Conservation (phyloP, 352 stramenopile genomes). For the Phytophthora cactorum region DNA sequence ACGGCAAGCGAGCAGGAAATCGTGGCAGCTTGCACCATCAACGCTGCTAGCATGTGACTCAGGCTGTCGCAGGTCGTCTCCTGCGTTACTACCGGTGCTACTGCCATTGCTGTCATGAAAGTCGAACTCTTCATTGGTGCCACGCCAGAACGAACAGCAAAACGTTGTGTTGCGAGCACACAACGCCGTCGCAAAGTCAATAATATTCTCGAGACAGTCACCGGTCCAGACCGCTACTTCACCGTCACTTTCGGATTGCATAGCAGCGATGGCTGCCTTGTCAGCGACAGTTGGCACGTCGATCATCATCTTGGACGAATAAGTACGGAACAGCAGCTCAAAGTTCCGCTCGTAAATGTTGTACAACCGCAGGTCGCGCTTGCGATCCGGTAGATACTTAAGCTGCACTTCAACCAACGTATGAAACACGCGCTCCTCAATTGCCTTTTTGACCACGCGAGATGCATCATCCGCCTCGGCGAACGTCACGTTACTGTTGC, state of each 20-base stretch:
- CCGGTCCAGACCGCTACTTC: constrained; percentile 68
- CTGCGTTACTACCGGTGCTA: constrained; percentile 24
- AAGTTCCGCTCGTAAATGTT: constrained; percentile 75
- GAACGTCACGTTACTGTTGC: constrained; percentile 55
- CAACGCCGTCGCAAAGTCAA: constrained; percentile 72
- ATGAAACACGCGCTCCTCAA: constrained; percentile 73
- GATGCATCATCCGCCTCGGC: constrained; percentile 54
- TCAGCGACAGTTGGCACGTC: constrained; percentile 78
- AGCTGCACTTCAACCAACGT: constrained; percentile 73
- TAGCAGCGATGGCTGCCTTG: constrained; percentile 64
- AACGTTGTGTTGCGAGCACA: constrained; percentile 65
- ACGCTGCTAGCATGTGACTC: constrained; percentile 27
- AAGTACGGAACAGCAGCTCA: constrained; percentile 71
- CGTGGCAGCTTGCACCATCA: constrained; percentile 55
- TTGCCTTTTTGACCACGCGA: constrained; percentile 72
- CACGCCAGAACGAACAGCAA: constrained; percentile 70
- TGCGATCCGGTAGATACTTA: constrained; percentile 78
- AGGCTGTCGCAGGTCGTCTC: constrained; percentile 28
- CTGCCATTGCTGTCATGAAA: constrained; percentile 39
- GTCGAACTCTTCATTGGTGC: constrained; percentile 41
- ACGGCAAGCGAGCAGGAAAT: constrained; percentile 71
- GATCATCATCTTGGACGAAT: constrained; percentile 83
- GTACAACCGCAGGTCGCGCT: constrained; percentile 75
- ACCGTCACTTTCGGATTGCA: constrained; percentile 68
- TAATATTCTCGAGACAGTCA: constrained; percentile 82